Base-by-base conservation (phyloP, 2,329 filamentous ascomycete genomes). In the Fusarium fracticaudum region DNA sequence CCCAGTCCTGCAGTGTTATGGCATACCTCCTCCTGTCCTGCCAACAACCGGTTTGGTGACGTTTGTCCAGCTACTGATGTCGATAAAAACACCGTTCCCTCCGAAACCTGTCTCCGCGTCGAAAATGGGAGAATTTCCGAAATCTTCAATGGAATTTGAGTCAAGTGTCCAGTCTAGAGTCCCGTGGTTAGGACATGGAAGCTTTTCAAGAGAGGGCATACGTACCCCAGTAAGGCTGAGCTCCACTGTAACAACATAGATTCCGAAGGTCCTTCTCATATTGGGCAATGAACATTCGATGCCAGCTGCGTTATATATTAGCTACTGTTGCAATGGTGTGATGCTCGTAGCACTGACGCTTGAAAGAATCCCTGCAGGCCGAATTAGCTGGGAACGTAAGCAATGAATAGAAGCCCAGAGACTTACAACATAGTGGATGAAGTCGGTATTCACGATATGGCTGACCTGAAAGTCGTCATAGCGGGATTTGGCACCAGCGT, bases 1-100 rank as follows among this genome's bases (percentile, higher is more conserved):
- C 6, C 5, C 14, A 13, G 0, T 18, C 13, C 10, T 14, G 33
- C 14, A 8, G 0, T 7, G 1, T 18, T 0, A 20, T 10, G 0
- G 0, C 20, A 4, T 55, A 18, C 53, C 53, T 0, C 53, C 53
- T n/a, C 53, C 53, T 14, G 37, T n/a, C 4, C 53, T 41, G 0
- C 53, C 37, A 8, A 15, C 13, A 11, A 31, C 26, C 0, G 10
- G 1, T 5, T 15, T 15, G 2, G 53, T 41, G 2, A 55, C 26
- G 11, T 55, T 55, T 10, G 24, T 43, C 53, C 53, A 55, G 35
- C 20, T 14, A 6, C 24, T 31, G 11, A n/a, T 43, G 6, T 55
- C 15, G 6, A 55, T 18, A 3, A 43, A 55, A 18, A 31, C 11
- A 0, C 37, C 53, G 0, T 31, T 55, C 0, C 37, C 37, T 1